Evolutionary conservation across 768 basidiomycete species (phyloP), one percentile per base, ranked within the genome.

Genomic region (Boletus rubroflammeus): DNA sequence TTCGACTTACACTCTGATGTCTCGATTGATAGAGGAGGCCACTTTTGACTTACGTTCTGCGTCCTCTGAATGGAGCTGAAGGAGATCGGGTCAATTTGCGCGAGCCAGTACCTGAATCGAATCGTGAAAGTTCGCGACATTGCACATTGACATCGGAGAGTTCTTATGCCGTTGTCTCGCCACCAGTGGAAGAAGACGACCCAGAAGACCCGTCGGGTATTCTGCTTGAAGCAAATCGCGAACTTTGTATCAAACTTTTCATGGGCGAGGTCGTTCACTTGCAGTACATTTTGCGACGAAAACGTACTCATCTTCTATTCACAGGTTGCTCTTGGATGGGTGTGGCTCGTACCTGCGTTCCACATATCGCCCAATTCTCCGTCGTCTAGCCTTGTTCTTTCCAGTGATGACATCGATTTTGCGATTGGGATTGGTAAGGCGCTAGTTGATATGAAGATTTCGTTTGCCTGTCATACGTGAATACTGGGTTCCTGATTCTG

Each of bases 291-390:
- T 25, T 4, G 14, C 6, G 8, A 32, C 15, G 31, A 45, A 26
- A 31, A 35, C 19, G 17, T 44, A 28, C 38, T 53, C 32, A 58
- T 19, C 1, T 41, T 35, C 21, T 45, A 31, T 51, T 11, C 34
- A 25, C 64, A 91, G 79, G 77, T 92, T 0, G 83, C 86, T 61
- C 82, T 94, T 67, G 85, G 88, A 31, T 94, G 92, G 92, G 66
- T 85, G 47, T 93, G 92, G 92, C 78, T 93, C 64, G 82, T 94
- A 55, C 92, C 92, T 0, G 76, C 83, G 0, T 93, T 93, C 73
- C 89, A 93, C 64, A 81, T 92, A 75, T 74, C 81, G 1, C 77
- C 81, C 41, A 75, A 79, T 35, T 73, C 76, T 5, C 64, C 71
- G 8, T 56, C 64, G n/a, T 49, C 66, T 7, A 57, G 36, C 23